Evolutionary conservation across 2,329 filamentous ascomycete genomes (phyloP).

Genomic region (Juglanconis juglandina): DNA sequence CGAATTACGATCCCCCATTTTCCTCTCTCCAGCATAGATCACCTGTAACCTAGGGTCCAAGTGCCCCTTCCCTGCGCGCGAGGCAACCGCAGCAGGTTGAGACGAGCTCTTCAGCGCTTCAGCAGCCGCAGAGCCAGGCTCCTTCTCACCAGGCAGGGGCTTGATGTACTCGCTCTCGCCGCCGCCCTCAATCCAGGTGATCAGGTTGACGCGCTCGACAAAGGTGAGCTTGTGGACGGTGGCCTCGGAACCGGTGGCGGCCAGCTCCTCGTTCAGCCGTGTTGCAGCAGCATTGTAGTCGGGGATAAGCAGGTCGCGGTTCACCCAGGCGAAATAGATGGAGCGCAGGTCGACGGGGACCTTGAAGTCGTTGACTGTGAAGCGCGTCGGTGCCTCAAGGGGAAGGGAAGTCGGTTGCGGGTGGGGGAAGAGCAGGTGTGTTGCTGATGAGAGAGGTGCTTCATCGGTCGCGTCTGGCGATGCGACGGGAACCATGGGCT

Average conservation of each 20-base stretch:
- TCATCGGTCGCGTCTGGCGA: slow-evolving; percentile 62
- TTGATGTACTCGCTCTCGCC: slow-evolving; percentile 92
- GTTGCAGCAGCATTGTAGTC: slow-evolving; percentile 87
- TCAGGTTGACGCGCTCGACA: slow-evolving; percentile 84
- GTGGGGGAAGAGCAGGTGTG: slow-evolving; percentile 70
- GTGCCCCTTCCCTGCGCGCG: slow-evolving; percentile 59
- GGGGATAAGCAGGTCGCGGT: slow-evolving; percentile 83
- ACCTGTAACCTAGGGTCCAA: slow-evolving; percentile 78
- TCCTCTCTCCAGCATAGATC: slow-evolving; percentile 88
- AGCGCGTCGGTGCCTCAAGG: slow-evolving; percentile 75
- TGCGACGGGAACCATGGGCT: slow-evolving; percentile 69
- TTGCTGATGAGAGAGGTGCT: slow-evolving; percentile 69
- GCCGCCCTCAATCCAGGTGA: slow-evolving; percentile 89
- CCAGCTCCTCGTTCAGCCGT: slow-evolving; percentile 73
- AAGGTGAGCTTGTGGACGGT: slow-evolving; percentile 86
- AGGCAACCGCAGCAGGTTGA: slow-evolving; percentile 39
- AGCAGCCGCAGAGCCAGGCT: slow-evolving; percentile 34
- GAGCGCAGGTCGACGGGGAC: slow-evolving; percentile 80
- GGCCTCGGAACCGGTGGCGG: slow-evolving; percentile 47
- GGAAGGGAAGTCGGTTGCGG: slow-evolving; percentile 60
- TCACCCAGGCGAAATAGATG: slow-evolving; percentile 94
- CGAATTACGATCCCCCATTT: slow-evolving; percentile 89
- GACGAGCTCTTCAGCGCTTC: slow-evolving; percentile 32
- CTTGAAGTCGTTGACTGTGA: slow-evolving; percentile 66
- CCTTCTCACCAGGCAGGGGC: slow-evolving; percentile 66